These are phyloP conservation scores for Venturia oleaginea DNA, from an alignment of 2,329 filamentous ascomycete species.

Conservation along the genomic window DNA sequence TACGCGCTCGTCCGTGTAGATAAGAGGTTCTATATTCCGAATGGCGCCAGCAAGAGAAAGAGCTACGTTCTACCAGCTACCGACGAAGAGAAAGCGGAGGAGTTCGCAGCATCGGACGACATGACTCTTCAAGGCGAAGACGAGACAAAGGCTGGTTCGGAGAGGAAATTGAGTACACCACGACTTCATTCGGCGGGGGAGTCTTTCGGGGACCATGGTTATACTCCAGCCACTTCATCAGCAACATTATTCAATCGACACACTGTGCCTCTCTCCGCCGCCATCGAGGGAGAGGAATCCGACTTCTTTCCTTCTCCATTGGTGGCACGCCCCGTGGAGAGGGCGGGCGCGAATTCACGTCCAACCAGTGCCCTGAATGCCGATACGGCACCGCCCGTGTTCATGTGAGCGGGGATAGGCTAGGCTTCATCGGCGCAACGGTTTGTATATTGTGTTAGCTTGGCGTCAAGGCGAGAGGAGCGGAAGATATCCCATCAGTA, in stretches of 20 bases:
- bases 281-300: background rate
- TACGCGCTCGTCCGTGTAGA: slow-evolving; percentile 65
- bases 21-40: slow-evolving; percentile 62
- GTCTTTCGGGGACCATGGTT: background rate
- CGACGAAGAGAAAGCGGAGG: background rate
- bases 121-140: background rate
- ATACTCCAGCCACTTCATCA: background rate
- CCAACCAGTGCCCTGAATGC: background rate
- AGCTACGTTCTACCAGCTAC: slow-evolving; percentile 24
- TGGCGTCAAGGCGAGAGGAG: background rate
- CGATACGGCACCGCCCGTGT: background rate
- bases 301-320: background rate
- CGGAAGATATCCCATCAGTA: background rate
- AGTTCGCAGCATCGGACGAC: background rate
- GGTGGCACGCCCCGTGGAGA: background rate
- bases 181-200: background rate
- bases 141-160: background rate
- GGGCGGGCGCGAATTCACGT: background rate
- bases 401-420: background rate
- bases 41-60: slow-evolving; percentile 55
- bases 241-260: background rate
- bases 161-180: background rate
- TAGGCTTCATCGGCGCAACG: no score
- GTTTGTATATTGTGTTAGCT: background rate
- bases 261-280: background rate